Conservation (phyloP, 176 grass and related monocot genomes). For the Poa annua region DNA sequence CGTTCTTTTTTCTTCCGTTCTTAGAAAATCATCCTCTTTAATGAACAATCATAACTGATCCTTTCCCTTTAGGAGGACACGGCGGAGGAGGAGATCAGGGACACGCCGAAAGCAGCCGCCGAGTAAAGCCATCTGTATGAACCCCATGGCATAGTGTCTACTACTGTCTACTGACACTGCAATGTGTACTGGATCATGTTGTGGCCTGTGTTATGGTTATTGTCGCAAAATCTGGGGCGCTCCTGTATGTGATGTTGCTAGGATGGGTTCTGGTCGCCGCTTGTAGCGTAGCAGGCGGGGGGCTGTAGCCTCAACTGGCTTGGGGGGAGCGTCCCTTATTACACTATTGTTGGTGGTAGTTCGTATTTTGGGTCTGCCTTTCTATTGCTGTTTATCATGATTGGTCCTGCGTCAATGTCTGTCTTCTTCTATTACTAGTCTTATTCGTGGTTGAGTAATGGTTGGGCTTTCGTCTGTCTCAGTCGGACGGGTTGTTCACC, state of each 20-base stretch:
- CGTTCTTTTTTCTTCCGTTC: neutral
- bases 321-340: conserved; percentile 16
- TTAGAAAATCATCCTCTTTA: neutral
- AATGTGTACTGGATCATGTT: conserved; percentile 37
- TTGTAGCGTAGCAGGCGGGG: conserved; percentile 1
- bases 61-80: conserved; percentile 51
- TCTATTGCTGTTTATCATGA: conserved; percentile 26
- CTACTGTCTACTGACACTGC: conserved; percentile 49
- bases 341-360: conserved; percentile 34
- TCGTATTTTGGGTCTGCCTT: conserved; percentile 36
- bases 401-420: conserved; percentile 30
- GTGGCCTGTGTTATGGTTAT: conserved; percentile 44
- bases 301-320: neutral
- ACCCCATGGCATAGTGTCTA: conserved; percentile 35
- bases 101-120: conserved; percentile 48
- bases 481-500: neutral
- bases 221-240: conserved; percentile 37
- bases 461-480: neutral
- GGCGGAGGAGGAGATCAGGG: conserved; percentile 52
- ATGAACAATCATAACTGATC: neutral
- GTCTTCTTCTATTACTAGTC: neutral
- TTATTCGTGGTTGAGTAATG: neutral
- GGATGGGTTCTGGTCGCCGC: neutral
- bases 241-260: conserved; percentile 12
- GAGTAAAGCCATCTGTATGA: conserved; percentile 48